Base-by-base conservation (phyloP, 768 basidiomycete genomes). In the Suillus ampliporus region DNA sequence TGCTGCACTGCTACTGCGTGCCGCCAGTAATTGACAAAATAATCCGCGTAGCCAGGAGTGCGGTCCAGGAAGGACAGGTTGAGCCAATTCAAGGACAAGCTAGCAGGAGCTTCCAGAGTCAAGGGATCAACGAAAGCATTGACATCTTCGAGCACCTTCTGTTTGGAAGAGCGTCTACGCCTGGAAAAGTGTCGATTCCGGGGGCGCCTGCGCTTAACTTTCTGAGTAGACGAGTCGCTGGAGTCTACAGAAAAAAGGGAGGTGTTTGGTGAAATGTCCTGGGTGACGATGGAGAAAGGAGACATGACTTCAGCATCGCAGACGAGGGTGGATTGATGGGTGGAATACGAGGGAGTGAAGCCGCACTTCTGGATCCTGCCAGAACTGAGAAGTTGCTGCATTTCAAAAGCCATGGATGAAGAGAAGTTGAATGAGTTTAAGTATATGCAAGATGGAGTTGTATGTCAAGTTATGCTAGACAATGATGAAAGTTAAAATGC, bases 11-110 rank as follows among this genome's bases (percentile, higher is more conserved):
- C 31, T 34, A 51, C 10, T 51, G 50, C 34, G 13, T 34, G 19
- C 28, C 50, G 50, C 50, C 50, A 51, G 50, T 34, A 51, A 34
- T 51, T 51, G 2, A 51, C 50, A 28, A 51, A 51, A 28, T 51
- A 51, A 10, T 51, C 50, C 50, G 28, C 34, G 50, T 51, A 51
- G 31, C 28, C 34, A 51, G 50, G 31, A 31, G 31, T 13, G 50
- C 50, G 50, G 28, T 34, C 31, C 28, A 11, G 31, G 28, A 51
- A 34, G 31, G 50, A 51, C 31, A 51, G 19, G 3, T 34, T 13
- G 6, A 34, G 50, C 50, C 50, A 51, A 6, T 51, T 13, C 3
- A 31, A 51, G 11, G 50, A 51, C n/a, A 34, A 31, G 50, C 50
- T 34, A 13, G 50, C 19, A 34, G 34, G 19, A 51, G 28, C 31